Conservation (phyloP, 768 basidiomycete species). For the Hirschioporus abietinus region DNA sequence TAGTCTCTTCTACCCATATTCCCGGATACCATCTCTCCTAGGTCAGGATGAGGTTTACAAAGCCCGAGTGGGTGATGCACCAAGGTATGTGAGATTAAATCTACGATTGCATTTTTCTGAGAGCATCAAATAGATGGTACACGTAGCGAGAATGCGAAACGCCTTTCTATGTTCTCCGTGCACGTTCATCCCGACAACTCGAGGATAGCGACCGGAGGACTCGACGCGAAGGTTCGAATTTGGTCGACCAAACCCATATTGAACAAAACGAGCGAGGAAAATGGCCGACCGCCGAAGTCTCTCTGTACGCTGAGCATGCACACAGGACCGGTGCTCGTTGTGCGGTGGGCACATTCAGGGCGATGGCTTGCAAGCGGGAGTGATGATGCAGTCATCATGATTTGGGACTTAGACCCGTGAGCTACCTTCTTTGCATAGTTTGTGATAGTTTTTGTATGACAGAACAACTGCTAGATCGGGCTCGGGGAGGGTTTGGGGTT, state of each 20-base stretch:
- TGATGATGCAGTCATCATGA: slow-evolving; percentile 92
- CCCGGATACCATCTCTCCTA: background rate
- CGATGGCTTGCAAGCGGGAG: slow-evolving; percentile 93
- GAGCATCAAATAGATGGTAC: slow-evolving; percentile 34
- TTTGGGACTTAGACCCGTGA: slow-evolving; percentile 96
- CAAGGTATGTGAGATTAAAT: slow-evolving; percentile 42
- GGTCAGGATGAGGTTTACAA: slow-evolving; percentile 71
- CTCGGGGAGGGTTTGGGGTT: slow-evolving; percentile 87
- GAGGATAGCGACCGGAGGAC: slow-evolving; percentile 93
- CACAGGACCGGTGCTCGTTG: slow-evolving; percentile 85
- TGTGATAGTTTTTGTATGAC: background rate
- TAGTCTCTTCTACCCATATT: background rate
- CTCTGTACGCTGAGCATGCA: slow-evolving; percentile 92
- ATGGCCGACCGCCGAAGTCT: slow-evolving; percentile 74
- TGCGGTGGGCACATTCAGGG: slow-evolving; percentile 92
- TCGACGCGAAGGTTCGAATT: slow-evolving; percentile 94
- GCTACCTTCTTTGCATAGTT: slow-evolving; percentile 29
- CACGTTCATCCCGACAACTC: slow-evolving; percentile 95
- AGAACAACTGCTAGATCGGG: slow-evolving; percentile 48
- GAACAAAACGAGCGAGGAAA: slow-evolving; percentile 58
- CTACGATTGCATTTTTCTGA: background rate
- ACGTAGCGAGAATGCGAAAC: slow-evolving; percentile 57
- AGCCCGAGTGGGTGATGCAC: slow-evolving; percentile 85
- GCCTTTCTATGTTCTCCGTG: slow-evolving; percentile 84
- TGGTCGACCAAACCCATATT: slow-evolving; percentile 97